These are phyloP conservation scores for Haematococcus lacustris DNA, from an alignment of 139 green algal genomes.

Conservation along the genomic window DNA sequence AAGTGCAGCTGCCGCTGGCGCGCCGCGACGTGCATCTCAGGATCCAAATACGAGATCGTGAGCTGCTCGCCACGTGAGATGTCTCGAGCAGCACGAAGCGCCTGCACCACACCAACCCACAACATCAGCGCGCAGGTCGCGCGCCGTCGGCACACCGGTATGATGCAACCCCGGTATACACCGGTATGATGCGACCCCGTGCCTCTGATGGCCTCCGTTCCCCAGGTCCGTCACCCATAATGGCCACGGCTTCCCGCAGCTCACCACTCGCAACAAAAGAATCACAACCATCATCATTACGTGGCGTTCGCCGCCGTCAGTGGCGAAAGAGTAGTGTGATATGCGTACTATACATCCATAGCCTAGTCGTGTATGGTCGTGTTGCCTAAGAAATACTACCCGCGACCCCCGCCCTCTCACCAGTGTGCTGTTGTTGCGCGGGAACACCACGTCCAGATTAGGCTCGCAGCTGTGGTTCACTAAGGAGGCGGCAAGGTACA, in stretches of 20 bases:
- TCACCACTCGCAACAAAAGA: not conserved
- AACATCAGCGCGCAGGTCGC: not conserved
- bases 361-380: not conserved
- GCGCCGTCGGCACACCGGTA: not conserved
- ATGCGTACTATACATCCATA: not conserved
- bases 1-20: conserved; percentile 26
- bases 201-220: not conserved
- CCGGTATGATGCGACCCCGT: not conserved
- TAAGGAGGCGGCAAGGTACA: not conserved
- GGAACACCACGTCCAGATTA: conserved; percentile 42
- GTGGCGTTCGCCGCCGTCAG: not conserved
- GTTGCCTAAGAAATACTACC: not conserved
- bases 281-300: not conserved
- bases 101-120: not conserved
- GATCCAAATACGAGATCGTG: conserved; percentile 52
- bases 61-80: conserved; percentile 40
- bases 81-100: conserved; percentile 22
- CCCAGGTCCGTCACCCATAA: not conserved
- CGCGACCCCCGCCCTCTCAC: not conserved
- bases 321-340: not conserved
- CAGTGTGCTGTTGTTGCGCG: conserved; percentile 21
- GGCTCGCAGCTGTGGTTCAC: conserved; percentile 63
- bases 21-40: not conserved
- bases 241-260: not conserved
- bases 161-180: not conserved